Evolutionary conservation across 2,329 filamentous ascomycete species (phyloP).

Genomic region (Taxawa tesnikishii): DNA sequence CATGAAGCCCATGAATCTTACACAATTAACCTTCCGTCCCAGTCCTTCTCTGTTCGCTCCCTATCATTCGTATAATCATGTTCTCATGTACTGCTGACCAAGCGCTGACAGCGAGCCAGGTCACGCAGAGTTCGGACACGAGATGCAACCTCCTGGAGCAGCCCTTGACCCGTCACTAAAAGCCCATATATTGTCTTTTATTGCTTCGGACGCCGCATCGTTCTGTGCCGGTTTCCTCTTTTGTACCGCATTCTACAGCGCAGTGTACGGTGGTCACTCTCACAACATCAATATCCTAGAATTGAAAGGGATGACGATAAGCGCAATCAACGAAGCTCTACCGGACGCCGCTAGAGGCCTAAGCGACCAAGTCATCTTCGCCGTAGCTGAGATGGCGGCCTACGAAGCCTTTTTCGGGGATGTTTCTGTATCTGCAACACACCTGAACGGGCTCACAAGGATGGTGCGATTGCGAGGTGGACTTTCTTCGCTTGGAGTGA

Average conservation of each 20-base stretch:
- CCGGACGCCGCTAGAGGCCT: conserved; percentile 15
- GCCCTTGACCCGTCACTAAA: conserved; percentile 22
- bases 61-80: too few species aligned
- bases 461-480: conserved; percentile 35
- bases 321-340: conserved; percentile 25
- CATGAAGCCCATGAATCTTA: too few species aligned
- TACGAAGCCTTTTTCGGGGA: conserved; percentile 39
- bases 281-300: conserved; percentile 25
- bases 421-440: conserved; percentile 27
- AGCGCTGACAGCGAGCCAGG: too few species aligned
- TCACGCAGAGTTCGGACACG: too few species aligned
- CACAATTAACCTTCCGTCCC: too few species aligned
- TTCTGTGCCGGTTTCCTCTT: conserved; percentile 29
- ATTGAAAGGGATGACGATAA: conserved; percentile 26
- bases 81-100: too few species aligned
- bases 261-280: conserved; percentile 15
- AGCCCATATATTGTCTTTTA: conserved; percentile 26
- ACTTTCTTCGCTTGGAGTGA: conserved; percentile 26
- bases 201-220: conserved; percentile 24
- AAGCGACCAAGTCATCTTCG: conserved; percentile 32
- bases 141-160: too few species aligned
- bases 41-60: too few species aligned
- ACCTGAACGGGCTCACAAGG: conserved; percentile 33
- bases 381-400: conserved; percentile 39
- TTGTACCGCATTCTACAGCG: conserved; percentile 26